Evolutionary conservation across 2,329 filamentous ascomycete genomes (phyloP).

Genomic region (Fusarium concolor): DNA sequence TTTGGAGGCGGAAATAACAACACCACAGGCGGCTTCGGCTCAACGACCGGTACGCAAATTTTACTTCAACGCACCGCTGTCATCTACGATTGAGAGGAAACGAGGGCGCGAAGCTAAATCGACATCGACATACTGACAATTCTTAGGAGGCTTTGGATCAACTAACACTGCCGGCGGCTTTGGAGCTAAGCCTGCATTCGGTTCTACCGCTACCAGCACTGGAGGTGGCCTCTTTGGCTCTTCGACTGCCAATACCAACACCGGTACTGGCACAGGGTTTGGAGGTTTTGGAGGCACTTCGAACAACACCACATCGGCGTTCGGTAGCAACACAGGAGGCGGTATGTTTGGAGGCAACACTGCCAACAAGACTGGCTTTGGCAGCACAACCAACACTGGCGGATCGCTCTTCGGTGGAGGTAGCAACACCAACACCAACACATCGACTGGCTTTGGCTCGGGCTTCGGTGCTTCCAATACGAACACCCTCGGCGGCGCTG

Average conservation of each 20-base stretch:
- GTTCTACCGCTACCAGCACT: conserved; percentile 55
- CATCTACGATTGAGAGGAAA: conserved; percentile 33
- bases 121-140: conserved; percentile 36
- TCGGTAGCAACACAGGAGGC: conserved; percentile 55
- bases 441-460: conserved; percentile 51
- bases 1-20: conserved; percentile 58
- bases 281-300: conserved; percentile 55
- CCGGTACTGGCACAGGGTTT: conserved; percentile 53
- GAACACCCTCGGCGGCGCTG: conserved; percentile 61
- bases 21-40: conserved; percentile 53
- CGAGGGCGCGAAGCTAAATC: conserved; percentile 11
- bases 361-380: conserved; percentile 64
- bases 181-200: conserved; percentile 65
- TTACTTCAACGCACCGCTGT: conserved; percentile 26
- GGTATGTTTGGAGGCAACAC: conserved; percentile 66
- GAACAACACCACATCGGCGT: conserved; percentile 53
- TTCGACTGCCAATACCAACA: conserved; percentile 53
- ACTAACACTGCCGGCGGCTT: conserved; percentile 52
- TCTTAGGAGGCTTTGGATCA: conserved; percentile 54
- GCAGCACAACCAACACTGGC: conserved; percentile 55
- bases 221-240: conserved; percentile 61
- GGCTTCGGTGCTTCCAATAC: conserved; percentile 60
- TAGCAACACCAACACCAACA: conserved; percentile 43
- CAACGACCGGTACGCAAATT: conserved; percentile 49
- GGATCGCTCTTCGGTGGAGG: conserved; percentile 61